Percentiles rank a stretch among this genome's conserved stretches.
phyloP scores from a whole-genome alignment of 257 asterid species.

The Mentha longifolia region DNA sequence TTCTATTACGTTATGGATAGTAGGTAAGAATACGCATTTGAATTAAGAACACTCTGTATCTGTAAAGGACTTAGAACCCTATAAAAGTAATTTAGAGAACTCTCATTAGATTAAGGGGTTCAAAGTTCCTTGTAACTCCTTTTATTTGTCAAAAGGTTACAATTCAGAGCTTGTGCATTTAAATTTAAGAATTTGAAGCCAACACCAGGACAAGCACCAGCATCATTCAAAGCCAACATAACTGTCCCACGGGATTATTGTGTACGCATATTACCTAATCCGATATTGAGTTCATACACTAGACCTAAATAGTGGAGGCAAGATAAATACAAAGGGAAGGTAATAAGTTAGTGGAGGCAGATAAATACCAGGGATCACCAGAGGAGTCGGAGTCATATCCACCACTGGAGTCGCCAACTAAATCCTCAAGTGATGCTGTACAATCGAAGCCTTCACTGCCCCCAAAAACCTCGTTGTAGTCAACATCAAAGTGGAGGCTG shows the following conservation, averaged over 20 bases:
- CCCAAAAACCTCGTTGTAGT: slow-evolving; percentile 78
- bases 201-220: neutral
- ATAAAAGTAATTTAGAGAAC: neutral
- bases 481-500: slow-evolving; percentile 49
- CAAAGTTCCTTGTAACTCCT: neutral
- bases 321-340: neutral
- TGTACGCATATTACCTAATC: slow-evolving; percentile 9
- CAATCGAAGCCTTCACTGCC: slow-evolving; percentile 47
- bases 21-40: slow-evolving; percentile 8
- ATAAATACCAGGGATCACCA: slow-evolving; percentile 65
- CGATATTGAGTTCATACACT: neutral
- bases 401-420: slow-evolving; percentile 52
- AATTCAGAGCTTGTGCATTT: neutral
- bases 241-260: neutral
- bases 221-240: neutral
- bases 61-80: neutral
- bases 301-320: neutral
- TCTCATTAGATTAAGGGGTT: neutral
- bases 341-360: slow-evolving; percentile 7
- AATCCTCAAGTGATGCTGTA: slow-evolving; percentile 62
- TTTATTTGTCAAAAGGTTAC: neutral
- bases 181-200: neutral
- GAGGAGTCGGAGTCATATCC: slow-evolving; percentile 58
- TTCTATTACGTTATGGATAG: neutral
- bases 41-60: neutral